Base-by-base conservation (phyloP, 139 green algal genomes). In the Ettlia oleoabundans region DNA sequence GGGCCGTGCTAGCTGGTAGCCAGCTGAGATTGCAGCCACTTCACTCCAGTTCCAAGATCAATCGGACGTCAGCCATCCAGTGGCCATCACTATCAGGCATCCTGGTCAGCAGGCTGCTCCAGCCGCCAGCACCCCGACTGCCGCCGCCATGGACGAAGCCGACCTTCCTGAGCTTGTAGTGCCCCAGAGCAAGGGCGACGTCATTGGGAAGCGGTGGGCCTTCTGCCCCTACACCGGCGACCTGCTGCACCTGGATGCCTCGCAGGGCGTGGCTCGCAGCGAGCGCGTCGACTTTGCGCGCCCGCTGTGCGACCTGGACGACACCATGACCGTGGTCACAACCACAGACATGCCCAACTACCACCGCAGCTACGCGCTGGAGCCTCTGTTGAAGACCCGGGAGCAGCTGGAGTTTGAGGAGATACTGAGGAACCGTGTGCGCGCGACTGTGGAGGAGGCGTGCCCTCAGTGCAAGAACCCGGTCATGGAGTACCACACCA, bases 401-500 rank as follows among this genome's bases (percentile, higher is more conserved):
- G 68, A 82, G 76, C 63, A 42, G 37, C 55, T 65, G 19, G 84
- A 94, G 26, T 67, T 92, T 64, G 88, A 96, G 66, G 64, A 89
- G 76, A 5, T 70, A 67, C 70, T 93, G 61, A 32, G 88, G n/a
- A 32, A 65, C 21, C 37, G 64, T 38, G 72, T 63, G 41, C 76
- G 76, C 15, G 67, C 73, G 1, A 90, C 85, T 52, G 82, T 90
- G 62, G 88, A 98, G 81, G 95, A 98, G 81, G 74, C 84, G 8
- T 98, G 95, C 89, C 90, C 91, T 5, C 89, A 93, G 40, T 98
- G 95, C 84, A 87, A 89, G 4, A 82, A 96, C 75, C 83, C 83
- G 7, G 87, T 86, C 1, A 66, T 98, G 73, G 93, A 98, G 81
- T 98, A 92, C 87, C 97, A 97, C 89, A 98, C 95, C 4, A 94